These are phyloP conservation scores for Phialophora chinensis DNA, from an alignment of 2,329 filamentous ascomycete genomes.

Conservation along the genomic window DNA sequence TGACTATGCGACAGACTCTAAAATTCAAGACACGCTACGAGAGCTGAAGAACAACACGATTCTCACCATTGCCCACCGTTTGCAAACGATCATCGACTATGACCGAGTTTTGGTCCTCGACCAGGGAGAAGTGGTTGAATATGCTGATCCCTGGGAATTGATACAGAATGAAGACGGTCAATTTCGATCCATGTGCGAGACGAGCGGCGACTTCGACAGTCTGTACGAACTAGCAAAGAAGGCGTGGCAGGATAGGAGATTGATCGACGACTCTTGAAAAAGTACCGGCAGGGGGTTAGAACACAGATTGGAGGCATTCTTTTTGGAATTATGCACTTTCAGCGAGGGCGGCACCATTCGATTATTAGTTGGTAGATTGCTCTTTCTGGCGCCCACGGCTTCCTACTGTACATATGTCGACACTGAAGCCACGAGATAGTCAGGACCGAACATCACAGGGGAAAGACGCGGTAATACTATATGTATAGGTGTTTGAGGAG, in stretches of 20 bases:
- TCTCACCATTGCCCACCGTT: slow-evolving; percentile 91
- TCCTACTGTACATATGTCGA: slow-evolving; percentile 17
- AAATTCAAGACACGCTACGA: slow-evolving; percentile 96
- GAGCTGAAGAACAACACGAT: slow-evolving; percentile 86
- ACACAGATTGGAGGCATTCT: not conserved
- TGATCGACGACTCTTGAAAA: slow-evolving; percentile 49
- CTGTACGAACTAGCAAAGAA: slow-evolving; percentile 62
- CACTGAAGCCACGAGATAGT: not conserved
- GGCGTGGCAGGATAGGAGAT: slow-evolving; percentile 55
- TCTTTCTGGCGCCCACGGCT: not conserved
- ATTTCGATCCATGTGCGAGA: slow-evolving; percentile 72
- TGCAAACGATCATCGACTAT: slow-evolving; percentile 97
- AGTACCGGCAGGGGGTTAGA: not conserved
- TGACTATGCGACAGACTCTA: slow-evolving; percentile 92
- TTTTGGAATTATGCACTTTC: slow-evolving; percentile 1
- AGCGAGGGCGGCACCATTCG: slow-evolving; percentile 9
- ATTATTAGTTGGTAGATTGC: not conserved
- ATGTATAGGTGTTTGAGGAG: not conserved
- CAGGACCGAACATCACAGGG: not conserved
- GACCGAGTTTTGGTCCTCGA: slow-evolving; percentile 96
- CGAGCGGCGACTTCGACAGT: slow-evolving; percentile 66
- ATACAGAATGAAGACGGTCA: slow-evolving; percentile 71
- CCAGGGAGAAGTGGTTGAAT: slow-evolving; percentile 85
- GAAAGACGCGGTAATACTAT: not conserved
- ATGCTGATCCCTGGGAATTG: slow-evolving; percentile 84